Evolutionary conservation across 305 asterid genomes (phyloP).

Genomic region (Solanum chacoense): DNA sequence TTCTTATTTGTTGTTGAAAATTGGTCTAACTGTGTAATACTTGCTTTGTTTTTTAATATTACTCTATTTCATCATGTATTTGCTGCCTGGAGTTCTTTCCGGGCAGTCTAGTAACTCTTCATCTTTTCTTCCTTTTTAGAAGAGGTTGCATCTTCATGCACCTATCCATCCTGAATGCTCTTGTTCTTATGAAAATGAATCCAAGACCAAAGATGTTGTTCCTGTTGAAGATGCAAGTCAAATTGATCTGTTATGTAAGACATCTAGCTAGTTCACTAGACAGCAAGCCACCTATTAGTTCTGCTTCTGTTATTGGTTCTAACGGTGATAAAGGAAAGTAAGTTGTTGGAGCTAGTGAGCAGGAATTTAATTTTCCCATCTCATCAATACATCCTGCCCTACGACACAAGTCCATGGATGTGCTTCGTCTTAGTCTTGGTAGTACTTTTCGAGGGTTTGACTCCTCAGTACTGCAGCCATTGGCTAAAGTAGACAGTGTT

Average conservation of each 20-base stretch:
- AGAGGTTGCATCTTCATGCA: conserved; percentile 42
- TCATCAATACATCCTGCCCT: neutral
- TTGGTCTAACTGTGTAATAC: neutral
- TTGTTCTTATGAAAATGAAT: conserved; percentile 14
- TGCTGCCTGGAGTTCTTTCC: conserved; percentile 37
- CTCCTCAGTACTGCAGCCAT: conserved; percentile 11
- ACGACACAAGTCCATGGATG: neutral
- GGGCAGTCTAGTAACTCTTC: conserved; percentile 36
- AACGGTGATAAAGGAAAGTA: neutral
- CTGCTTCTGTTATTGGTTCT: neutral
- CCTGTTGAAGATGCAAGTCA: neutral
- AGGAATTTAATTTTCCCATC: neutral
- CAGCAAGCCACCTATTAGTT: neutral
- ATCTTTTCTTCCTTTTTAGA: conserved; percentile 64
- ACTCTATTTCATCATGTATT: conserved; percentile 11
- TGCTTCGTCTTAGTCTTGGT: neutral
- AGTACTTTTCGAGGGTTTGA: conserved; percentile 15
- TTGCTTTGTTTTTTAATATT: neutral
- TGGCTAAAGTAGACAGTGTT: conserved; percentile 15
- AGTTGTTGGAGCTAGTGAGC: neutral
- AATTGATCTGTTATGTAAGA: neutral
- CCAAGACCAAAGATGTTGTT: conserved; percentile 13
- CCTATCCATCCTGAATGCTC: conserved; percentile 35
- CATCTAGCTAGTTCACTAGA: neutral
- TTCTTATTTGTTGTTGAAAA: neutral